phyloP scores from a whole-genome alignment of 805 yeast genomes.

The Kregervanrija fluxuum region DNA sequence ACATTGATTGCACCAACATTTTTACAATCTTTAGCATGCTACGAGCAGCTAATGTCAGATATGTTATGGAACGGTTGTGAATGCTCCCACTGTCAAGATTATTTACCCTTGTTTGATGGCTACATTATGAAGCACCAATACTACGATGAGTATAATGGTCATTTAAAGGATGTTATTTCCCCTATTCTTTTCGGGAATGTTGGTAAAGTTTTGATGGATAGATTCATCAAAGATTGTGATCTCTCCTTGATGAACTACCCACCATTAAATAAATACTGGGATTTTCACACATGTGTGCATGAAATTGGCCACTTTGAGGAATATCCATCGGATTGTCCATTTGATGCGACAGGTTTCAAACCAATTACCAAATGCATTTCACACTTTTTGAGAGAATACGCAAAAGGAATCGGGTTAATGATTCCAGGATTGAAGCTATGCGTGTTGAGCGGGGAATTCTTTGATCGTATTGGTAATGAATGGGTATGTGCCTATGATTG shows the following conservation, averaged over 20 bases:
- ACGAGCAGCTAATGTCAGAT: conserved; percentile 65
- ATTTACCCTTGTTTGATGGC: conserved; percentile 47
- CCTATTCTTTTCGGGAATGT: conserved; percentile 49
- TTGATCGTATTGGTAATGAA: conserved; percentile 13
- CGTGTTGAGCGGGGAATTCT: conserved; percentile 37
- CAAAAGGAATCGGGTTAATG: conserved; percentile 25
- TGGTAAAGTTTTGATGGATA: conserved; percentile 34
- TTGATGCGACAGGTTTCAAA: conserved; percentile 36
- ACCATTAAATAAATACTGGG: conserved; percentile 33
- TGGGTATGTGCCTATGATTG: conserved; percentile 13
- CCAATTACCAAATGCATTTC: conserved; percentile 34
- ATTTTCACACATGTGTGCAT: conserved; percentile 36
- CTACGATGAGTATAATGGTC: conserved; percentile 37
- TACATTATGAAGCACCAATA: conserved; percentile 60
- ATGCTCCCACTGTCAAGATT: conserved; percentile 46
- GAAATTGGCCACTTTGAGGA: conserved; percentile 30
- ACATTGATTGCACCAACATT: conserved; percentile 51
- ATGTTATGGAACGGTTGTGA: conserved; percentile 74
- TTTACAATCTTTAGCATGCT: conserved; percentile 53
- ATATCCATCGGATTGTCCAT: conserved; percentile 32
- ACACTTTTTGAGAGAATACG: conserved; percentile 41
- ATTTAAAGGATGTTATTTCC: conserved; percentile 54
- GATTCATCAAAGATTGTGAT: conserved; percentile 22
- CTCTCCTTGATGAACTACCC: conserved; percentile 24
- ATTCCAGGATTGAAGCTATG: conserved; percentile 30